Conservation (phyloP, 192 early-diverging fungal species). For the Glomus cerebriforme region DNA sequence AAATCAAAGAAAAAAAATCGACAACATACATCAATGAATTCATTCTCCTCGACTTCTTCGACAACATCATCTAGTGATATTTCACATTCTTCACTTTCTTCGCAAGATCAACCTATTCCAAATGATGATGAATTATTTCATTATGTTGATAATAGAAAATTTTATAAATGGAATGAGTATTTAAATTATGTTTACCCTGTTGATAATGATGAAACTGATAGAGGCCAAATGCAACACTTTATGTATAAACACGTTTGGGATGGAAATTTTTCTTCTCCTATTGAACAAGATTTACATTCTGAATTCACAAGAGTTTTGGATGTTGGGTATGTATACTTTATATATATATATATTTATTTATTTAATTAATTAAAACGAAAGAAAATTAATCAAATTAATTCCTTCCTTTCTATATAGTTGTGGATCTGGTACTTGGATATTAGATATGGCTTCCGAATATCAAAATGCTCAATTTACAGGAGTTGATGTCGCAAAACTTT, state of each 20-base stretch:
- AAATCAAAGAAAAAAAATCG: not conserved
- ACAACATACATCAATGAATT: not conserved
- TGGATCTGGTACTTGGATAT: slow-evolving; percentile 27
- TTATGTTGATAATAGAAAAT: slow-evolving; percentile 14
- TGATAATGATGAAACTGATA: slow-evolving; percentile 12
- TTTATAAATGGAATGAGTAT: not conserved
- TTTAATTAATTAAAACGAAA: not conserved
- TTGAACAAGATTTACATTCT: slow-evolving; percentile 30
- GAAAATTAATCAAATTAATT: not conserved
- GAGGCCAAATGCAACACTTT: slow-evolving; percentile 35
- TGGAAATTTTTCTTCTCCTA: slow-evolving; percentile 39
- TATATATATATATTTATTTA: not conserved
- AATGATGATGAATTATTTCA: not conserved
- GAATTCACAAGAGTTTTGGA: not conserved
- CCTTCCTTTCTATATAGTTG: not conserved
- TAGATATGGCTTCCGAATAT: slow-evolving; percentile 34
- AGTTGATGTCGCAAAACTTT: slow-evolving; percentile 22
- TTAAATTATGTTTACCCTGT: slow-evolving; percentile 6
- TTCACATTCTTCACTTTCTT: not conserved
- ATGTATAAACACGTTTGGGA: slow-evolving; percentile 40
- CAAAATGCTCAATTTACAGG: slow-evolving; percentile 16
- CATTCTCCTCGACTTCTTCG: not conserved
- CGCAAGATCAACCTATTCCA: not conserved
- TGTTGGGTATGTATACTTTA: not conserved
- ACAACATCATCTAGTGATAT: not conserved